Base-by-base conservation (phyloP, 75 land plant species). In the Isoetes taiwanensis region DNA sequence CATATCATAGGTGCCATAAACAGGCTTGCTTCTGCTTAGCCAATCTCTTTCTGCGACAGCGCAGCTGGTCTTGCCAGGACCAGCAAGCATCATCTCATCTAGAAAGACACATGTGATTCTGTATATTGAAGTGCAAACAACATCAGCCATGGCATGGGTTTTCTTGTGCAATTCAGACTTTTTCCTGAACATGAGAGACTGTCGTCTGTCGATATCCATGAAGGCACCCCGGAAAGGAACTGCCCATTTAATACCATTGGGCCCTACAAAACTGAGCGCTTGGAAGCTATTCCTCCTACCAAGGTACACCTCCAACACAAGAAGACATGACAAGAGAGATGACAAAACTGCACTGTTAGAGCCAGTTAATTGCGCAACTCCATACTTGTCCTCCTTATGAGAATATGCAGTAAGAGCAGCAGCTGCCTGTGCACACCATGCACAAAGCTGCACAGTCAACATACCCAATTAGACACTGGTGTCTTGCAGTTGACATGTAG, bases 351-450 rank as follows among this genome's bases (percentile, higher is more conserved):
- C 62, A 25, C 66, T 72, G 62, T 93, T 87, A 68, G 78, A 78
- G 12, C 98, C 95, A 33, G 76, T 78, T 28, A 87, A 77, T 54
- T 93, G 98, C 38, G 98, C 98, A 57, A 87, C 90, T 11, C 98
- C 98, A 65, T 72, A 87, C 32, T 83, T 57, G 46, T 93, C 98
- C 52, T 87, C 89, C 27, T 52, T 50, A 24, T 61, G 85, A 1
- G 98, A 93, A 0, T 54, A 60, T n/a, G 85, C 85, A 41, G 85
- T 93, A 43, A 93, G 59, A 30, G 85, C 64, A 9, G 90, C 71
- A 21, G 69, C 56, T 4, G 69, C 63, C 30, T 77, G 56, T 12
- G 95, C 80, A 64, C 95, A 80, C 98, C 95, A 93, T 10, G 81
- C 50, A 56, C 65, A 93, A 28, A 93, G 68, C 98, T 93, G 76